These are phyloP conservation scores for Hypoxylon perforatum DNA, from an alignment of 495 filamentous ascomycete genomes.

Conservation along the genomic window DNA sequence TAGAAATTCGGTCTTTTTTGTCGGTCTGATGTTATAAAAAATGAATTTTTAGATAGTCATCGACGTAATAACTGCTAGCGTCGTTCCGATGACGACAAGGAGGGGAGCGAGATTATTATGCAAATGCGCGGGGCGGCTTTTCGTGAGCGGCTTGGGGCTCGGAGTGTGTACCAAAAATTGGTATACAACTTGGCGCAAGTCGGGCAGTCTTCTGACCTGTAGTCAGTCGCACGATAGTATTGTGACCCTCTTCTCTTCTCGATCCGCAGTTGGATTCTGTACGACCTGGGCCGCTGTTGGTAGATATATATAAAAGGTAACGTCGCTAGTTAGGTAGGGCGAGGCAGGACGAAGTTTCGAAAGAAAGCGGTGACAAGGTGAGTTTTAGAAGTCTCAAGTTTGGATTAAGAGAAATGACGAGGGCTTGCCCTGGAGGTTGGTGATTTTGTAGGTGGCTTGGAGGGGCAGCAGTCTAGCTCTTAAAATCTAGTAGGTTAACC, in stretches of 20 bases:
- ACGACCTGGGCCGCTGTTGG: too few species aligned
- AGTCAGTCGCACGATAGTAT: background rate
- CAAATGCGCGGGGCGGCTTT: conserved; percentile 24
- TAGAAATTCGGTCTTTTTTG: background rate
- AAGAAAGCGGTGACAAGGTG: background rate
- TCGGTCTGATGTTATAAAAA: conserved; percentile 13
- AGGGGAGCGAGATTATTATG: conserved; percentile 10
- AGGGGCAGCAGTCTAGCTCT: background rate
- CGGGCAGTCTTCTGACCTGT: conserved; percentile 1
- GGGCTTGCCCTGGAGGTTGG: background rate
- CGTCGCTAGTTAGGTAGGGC: too few species aligned
- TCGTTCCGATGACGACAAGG: conserved; percentile 34
- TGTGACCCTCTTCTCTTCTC: too few species aligned
- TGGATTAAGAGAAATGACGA: background rate
- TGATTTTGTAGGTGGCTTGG: background rate
- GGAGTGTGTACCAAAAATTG: conserved; percentile 9
- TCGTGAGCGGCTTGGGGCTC: conserved; percentile 31
- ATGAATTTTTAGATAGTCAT: conserved; percentile 5
- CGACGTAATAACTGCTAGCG: conserved; percentile 6
- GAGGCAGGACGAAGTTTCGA: background rate
- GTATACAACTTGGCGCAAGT: conserved; percentile 11
- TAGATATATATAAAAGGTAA: too few species aligned
- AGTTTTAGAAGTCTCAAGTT: background rate
- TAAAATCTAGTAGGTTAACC: background rate
- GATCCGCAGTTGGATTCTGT: too few species aligned